phyloP scores from a whole-genome alignment of 164 flowering plant genomes.

The Tetrastigma voinierianum region DNA sequence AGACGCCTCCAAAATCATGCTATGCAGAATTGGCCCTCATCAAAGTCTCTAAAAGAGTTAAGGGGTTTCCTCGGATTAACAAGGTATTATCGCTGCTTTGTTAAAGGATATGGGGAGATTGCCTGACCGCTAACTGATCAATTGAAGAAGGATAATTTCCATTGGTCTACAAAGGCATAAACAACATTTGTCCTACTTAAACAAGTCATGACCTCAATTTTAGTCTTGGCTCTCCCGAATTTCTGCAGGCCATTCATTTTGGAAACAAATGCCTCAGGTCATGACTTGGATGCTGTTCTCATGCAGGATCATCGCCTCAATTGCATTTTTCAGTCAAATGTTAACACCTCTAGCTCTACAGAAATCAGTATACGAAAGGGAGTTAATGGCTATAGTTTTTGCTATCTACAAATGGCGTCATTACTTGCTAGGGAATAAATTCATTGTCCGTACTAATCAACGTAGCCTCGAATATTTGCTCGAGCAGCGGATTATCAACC shows the following conservation, averaged over 20 bases:
- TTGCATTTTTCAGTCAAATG: not conserved
- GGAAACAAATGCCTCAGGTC: slow-evolving; percentile 4
- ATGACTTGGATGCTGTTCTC: slow-evolving; percentile 2
- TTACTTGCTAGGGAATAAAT: too few species aligned
- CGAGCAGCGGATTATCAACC: too few species aligned
- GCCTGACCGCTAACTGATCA: not conserved
- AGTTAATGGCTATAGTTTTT: not conserved
- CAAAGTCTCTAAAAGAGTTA: not conserved
- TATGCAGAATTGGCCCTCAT: not conserved
- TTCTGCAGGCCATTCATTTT: not conserved
- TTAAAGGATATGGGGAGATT: not conserved
- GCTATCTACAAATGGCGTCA: not conserved
- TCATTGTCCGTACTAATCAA: too few species aligned
- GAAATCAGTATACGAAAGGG: not conserved
- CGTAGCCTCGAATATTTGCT: too few species aligned
- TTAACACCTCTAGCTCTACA: too few species aligned
- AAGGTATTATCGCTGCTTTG: slow-evolving; percentile 10
- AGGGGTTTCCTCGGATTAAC: slow-evolving; percentile 9
- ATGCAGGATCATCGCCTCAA: not conserved
- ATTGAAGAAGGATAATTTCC: slow-evolving; percentile 6
- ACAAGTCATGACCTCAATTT: not conserved
- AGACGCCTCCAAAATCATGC: not conserved
- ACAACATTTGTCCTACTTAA: slow-evolving; percentile 2
- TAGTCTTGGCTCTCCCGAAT: slow-evolving; percentile 7
- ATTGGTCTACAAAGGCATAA: not conserved